A percentile compares a stretch with the other conserved stretches of the same genome.
Evolutionary conservation across 1,139 yeast species (phyloP).

Genomic region (Saccharomyces pastorianus): DNA sequence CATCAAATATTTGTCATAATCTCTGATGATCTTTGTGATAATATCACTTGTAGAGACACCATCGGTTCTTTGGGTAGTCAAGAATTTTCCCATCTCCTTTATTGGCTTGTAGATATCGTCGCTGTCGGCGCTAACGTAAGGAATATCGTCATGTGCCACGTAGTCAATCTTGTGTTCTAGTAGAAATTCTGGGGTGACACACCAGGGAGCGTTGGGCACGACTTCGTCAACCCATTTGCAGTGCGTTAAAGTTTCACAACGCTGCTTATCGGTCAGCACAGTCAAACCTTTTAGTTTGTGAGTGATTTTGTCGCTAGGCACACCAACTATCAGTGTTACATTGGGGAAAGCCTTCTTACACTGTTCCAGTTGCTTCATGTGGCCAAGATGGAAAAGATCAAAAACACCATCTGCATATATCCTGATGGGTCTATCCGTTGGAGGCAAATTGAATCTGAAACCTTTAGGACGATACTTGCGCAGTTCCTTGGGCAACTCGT

Average conservation of each 20-base stretch:
- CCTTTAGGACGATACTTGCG: slow-evolving; percentile 69
- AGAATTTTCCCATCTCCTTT: slow-evolving; percentile 80
- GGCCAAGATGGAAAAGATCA: slow-evolving; percentile 92
- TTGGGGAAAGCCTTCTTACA: slow-evolving; percentile 88
- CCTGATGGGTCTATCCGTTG: slow-evolving; percentile 76
- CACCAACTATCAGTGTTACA: slow-evolving; percentile 78
- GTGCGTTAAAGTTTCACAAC: slow-evolving; percentile 81
- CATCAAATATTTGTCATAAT: slow-evolving; percentile 92
- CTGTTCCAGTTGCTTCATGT: slow-evolving; percentile 94
- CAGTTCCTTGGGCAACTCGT: slow-evolving; percentile 51
- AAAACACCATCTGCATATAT: slow-evolving; percentile 97
- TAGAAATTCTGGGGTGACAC: slow-evolving; percentile 76
- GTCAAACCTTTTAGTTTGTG: slow-evolving; percentile 91
- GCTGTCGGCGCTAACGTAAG: slow-evolving; percentile 77
- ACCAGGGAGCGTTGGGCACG: slow-evolving; percentile 91
- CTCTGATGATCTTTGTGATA: slow-evolving; percentile 87
- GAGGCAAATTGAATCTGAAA: slow-evolving; percentile 68
- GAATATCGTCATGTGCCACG: slow-evolving; percentile 96
- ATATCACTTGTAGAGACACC: slow-evolving; percentile 95
- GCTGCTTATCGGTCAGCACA: slow-evolving; percentile 76
- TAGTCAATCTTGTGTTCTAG: slow-evolving; percentile 77
- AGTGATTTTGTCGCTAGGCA: slow-evolving; percentile 84
- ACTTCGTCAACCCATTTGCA: slow-evolving; percentile 98
- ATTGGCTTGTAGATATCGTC: slow-evolving; percentile 92
- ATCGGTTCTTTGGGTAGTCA: slow-evolving; percentile 92